Evolutionary conservation across 768 basidiomycete genomes (phyloP), one percentile per base, ranked within the genome.

Genomic region (Floccularia luteovirens): DNA sequence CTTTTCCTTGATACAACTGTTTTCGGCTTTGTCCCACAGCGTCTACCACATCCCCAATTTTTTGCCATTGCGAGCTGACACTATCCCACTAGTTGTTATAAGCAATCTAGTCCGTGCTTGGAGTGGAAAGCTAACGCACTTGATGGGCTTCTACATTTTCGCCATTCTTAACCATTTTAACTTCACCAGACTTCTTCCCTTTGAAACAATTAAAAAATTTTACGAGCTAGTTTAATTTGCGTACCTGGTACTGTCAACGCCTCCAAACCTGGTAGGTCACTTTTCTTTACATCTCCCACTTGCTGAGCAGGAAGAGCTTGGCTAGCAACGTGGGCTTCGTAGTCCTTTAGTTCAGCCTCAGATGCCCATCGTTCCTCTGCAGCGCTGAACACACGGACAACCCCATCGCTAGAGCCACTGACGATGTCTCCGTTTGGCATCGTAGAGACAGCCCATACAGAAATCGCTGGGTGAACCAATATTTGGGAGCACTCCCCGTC

Each of bases 1-100:
- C 94, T 54, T 83, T 82, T 13, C 96, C 96, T 50, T 91, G 61
- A 54, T 86, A 84, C n/a, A 96, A 71, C 60, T 93, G 89, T 60
- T 89, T 93, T 42, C 90, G 73, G n/a, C 79, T 78, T 24, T 82
- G 79, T 17, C 92, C 88, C 38, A 94, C 86, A 14, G 92, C 93
- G 54, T 96, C 96, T 3, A 93, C 91, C 4, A 98, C 93, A 49
- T 93, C 86, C 17, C 96, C 96, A 24, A 98, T 79, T 57, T 93
- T 94, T 58, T 90, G 77, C 96, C 96, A 99, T 19, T 70, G 72
- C 13, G 60, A 64, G 7, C 67, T 63, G 3, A 70, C 61, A 28
- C 63, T 69, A 42, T 92, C 87, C 94, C 94, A 98, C 90, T 97
- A 44, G 6, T 42, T 20, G 12, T 39, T n/a, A 38, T 42, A 40